These are phyloP conservation scores for Aureobasidium sp. DNA, from an alignment of 2,329 filamentous ascomycete species.

Conservation along the genomic window DNA sequence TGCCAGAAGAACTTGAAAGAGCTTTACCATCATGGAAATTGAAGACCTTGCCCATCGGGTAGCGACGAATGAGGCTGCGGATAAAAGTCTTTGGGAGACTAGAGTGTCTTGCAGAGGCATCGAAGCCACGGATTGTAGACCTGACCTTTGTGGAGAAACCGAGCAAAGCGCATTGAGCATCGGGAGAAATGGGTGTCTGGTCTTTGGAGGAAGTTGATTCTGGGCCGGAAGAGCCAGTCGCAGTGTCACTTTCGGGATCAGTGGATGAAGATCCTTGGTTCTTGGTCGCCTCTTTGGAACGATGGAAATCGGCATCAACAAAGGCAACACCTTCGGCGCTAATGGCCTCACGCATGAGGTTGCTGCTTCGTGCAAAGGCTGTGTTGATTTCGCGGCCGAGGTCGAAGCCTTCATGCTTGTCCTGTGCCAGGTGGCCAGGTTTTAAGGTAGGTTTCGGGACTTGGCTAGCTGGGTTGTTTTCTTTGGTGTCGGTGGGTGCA, in stretches of 20 bases:
- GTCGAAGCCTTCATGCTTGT: constrained; percentile 19
- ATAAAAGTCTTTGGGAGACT: constrained; percentile 15
- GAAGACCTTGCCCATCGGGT: constrained; percentile 24
- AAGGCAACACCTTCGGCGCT: constrained; percentile 41
- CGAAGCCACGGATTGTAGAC: constrained; percentile 17
- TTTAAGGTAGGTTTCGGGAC: not conserved
- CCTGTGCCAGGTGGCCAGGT: constrained; percentile 19
- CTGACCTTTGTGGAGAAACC: constrained; percentile 17
- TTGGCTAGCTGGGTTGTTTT: not conserved
- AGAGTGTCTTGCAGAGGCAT: constrained; percentile 8
- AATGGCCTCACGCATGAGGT: constrained; percentile 41
- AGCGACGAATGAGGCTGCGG: constrained; percentile 20
- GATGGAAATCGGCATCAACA: constrained; percentile 25
- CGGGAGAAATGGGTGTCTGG: not conserved
- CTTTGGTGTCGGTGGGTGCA: not conserved
- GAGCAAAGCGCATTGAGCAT: constrained; percentile 13
- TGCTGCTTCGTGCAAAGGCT: constrained; percentile 41
- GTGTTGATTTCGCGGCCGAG: constrained; percentile 10
- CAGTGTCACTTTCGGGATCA: not conserved
- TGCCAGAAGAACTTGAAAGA: constrained; percentile 20
- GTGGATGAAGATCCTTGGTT: not conserved
- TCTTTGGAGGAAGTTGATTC: not conserved
- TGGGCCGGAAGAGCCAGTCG: not conserved
- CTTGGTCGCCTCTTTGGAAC: constrained; percentile 5
- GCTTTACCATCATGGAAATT: constrained; percentile 21